A percentile compares a stretch with the other conserved stretches of the same genome.
Evolutionary conservation across 208 protist genomes (phyloP).

Genomic region (Acanthamoeba healyi): DNA sequence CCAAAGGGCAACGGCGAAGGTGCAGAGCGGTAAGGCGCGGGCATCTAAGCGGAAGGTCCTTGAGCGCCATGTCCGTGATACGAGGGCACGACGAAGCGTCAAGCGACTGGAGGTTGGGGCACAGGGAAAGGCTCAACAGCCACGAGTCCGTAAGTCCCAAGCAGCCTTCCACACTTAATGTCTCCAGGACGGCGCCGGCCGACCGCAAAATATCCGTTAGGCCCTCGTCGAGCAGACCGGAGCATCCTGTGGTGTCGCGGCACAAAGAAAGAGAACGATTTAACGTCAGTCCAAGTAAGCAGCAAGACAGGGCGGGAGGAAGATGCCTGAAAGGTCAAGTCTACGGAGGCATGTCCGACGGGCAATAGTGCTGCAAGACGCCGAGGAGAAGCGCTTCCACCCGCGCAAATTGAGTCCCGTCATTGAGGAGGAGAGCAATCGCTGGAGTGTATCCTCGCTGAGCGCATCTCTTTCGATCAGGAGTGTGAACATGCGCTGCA

Average conservation of each 20-base stretch:
- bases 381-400: not conserved
- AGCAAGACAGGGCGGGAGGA: not conserved
- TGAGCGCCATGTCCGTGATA: constrained; percentile 1
- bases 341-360: not conserved
- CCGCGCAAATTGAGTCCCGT: not conserved
- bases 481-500: constrained; percentile 22
- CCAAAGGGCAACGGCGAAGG: not conserved
- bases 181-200: not conserved
- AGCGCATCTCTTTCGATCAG: constrained; percentile 16
- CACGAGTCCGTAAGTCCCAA: not conserved
- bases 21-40: not conserved
- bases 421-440: constrained; percentile 5
- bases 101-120: not conserved
- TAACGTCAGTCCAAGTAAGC: too few species aligned
- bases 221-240: not conserved
- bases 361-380: constrained; percentile 2
- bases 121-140: not conserved
- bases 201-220: not conserved
- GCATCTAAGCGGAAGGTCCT: not conserved
- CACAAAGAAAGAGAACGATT: not conserved
- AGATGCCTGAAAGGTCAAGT: constrained; percentile 24
- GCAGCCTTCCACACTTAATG: not conserved
- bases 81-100: not conserved
- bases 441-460: not conserved
- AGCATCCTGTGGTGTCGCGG: not conserved